phyloP scores from a whole-genome alignment of 1,284 basidiomycete species.

The Ustilago nuda region DNA sequence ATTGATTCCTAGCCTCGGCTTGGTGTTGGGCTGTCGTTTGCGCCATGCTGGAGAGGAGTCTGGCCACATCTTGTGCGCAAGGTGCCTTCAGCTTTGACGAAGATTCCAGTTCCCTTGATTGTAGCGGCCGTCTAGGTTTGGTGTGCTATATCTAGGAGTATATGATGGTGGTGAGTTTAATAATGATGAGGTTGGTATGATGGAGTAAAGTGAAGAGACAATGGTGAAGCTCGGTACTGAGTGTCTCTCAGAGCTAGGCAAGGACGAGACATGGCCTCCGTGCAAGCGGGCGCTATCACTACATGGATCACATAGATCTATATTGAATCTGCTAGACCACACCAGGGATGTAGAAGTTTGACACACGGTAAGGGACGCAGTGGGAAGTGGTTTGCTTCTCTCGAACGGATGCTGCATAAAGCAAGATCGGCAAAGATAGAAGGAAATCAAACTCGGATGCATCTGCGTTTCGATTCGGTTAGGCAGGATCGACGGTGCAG shows the following conservation, averaged over 20 bases:
- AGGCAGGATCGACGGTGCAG: constrained; percentile 2
- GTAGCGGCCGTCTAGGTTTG: not conserved
- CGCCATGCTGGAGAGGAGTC: constrained; percentile 32
- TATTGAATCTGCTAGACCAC: not conserved
- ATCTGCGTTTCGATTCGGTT: not conserved
- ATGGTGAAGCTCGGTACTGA: not conserved
- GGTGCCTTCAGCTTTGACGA: not conserved
- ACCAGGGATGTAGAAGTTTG: constrained; percentile 24
- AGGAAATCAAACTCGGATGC: not conserved
- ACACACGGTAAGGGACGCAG: not conserved
- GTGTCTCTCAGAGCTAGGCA: not conserved
- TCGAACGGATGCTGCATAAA: not conserved
- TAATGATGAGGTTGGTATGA: not conserved
- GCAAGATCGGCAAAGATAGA: constrained; percentile 5
- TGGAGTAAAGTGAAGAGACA: not conserved
- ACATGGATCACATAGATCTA: no score
- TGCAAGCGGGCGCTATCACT: no score
- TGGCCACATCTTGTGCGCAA: constrained; percentile 20
- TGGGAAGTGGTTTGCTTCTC: constrained; percentile 4
- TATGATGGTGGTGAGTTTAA: not conserved
- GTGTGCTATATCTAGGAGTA: not conserved
- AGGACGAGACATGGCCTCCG: not conserved
- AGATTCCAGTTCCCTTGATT: not conserved
- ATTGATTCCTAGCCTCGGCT: constrained; percentile 30
- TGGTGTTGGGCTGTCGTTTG: constrained; percentile 24